Base-by-base conservation (phyloP, 2,329 filamentous ascomycete species). In the Phialophora tarda region DNA sequence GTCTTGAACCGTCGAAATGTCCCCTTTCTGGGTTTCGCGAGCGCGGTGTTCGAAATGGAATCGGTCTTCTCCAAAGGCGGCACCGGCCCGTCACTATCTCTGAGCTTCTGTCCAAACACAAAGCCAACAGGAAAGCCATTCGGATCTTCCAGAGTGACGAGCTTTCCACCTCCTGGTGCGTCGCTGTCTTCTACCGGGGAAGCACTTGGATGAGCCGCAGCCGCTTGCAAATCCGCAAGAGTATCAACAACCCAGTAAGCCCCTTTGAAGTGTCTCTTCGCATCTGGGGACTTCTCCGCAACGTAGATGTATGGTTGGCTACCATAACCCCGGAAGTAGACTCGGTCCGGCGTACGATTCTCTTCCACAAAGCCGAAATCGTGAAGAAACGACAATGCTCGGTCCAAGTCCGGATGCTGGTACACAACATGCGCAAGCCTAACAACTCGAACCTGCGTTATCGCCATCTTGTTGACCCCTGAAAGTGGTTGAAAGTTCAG, bases 271-370 rank as follows among this genome's bases (percentile, higher is more conserved):
- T 70, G 65, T 53, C 63, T 38, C 34, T 64, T 62, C 48, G 28
- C 23, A 23, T 70, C 68, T 26, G 68, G 68, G 3, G 65, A 68
- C 48, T 64, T 23, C 53, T 66, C 63, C 17, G 66, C 65, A 69
- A 85, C 86, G 53, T 88, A 80, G 2, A 88, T 78, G 73, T 86
- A 88, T 12, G 86, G 85, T 70, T 89, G 86, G 6, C 77, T 77
- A 14, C 87, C 86, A 72, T 88, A 89, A 21, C 87, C 87, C 48
- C 85, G 83, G 75, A 83, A 88, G 78, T 85, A 89, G 34, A 85
- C 83, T 63, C 77, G 81, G 54, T 82, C 77, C 30, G 78, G 80
- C 2, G 63, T 81, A 0, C 69, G 69, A 44, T 71, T 59, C 7
- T 68, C 74, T 55, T 74, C 69, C 1, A 72, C 65, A 14, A 78